Conservation (phyloP, 768 basidiomycete species). For the Naematelia aurantialba region DNA sequence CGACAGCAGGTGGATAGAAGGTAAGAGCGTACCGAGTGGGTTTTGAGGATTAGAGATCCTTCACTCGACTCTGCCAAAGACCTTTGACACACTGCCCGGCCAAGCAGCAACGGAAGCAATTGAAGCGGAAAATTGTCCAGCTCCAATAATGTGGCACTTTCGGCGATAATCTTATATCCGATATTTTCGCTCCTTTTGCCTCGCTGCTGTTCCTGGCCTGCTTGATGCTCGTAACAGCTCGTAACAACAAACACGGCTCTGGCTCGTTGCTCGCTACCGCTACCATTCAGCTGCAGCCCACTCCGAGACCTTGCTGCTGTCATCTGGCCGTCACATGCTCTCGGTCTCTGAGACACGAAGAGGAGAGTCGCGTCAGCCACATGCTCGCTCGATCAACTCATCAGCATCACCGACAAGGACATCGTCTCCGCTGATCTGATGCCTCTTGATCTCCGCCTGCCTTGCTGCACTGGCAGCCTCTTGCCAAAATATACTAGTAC, state of each 20-base stretch:
- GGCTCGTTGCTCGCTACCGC: too few relatives aligned
- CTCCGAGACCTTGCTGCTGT: not conserved
- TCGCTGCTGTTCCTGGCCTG: not conserved
- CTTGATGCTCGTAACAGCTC: not conserved
- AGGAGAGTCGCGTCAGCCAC: not conserved
- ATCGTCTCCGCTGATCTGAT: not conserved
- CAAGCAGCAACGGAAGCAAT: not conserved
- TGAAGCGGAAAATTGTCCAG: not conserved
- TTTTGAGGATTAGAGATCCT: not conserved
- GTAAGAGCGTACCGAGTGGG: not conserved
- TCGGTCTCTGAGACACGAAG: not conserved
- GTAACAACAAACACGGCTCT: too few relatives aligned
- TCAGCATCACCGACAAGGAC: not conserved
- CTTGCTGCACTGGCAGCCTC: too few relatives aligned
- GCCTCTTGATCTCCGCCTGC: too few relatives aligned
- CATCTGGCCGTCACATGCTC: not conserved
- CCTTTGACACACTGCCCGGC: not conserved
- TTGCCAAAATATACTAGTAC: too few relatives aligned
- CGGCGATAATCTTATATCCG: not conserved
- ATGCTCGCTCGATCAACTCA: not conserved
- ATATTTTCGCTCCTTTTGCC: not conserved
- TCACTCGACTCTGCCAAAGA: not conserved
- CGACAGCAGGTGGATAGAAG: not conserved
- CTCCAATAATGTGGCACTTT: not conserved
- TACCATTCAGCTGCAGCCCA: too few relatives aligned